Conservation (phyloP, 768 basidiomycete species). For the Cyathus striatus region DNA sequence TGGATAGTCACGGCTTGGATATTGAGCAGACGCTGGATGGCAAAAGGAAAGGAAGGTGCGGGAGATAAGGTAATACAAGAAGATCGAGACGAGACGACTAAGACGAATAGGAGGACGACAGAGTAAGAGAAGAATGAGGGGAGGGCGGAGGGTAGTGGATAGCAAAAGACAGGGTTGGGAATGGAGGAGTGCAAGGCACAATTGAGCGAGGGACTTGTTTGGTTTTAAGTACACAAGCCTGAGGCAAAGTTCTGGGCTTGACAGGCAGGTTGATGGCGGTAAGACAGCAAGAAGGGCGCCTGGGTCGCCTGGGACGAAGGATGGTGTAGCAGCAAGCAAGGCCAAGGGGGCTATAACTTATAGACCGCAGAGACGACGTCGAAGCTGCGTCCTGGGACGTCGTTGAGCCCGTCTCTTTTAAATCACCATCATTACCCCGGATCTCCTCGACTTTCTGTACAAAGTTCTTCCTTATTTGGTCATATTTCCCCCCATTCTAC, state of each 20-base stretch:
- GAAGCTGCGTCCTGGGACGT: no score
- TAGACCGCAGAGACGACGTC: no score
- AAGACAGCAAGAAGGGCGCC: neutral
- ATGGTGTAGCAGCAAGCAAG: no score
- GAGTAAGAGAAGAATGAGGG: neutral
- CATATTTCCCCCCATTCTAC: no score
- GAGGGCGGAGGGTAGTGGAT: neutral
- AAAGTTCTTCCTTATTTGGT: no score
- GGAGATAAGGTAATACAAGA: neutral
- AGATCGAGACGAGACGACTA: neutral
- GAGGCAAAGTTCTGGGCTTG: neutral
- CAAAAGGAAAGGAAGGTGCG: neutral
- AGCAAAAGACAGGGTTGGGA: neutral
- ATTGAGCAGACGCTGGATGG: neutral
- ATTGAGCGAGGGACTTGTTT: neutral
- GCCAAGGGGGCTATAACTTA: no score
- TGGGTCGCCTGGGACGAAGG: no score
- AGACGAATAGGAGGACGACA: neutral
- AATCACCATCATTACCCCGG: no score
- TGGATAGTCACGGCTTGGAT: neutral
- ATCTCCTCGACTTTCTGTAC: no score
- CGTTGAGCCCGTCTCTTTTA: no score
- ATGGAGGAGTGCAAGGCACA: neutral
- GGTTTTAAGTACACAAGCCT: neutral
- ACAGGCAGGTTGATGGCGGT: neutral